Percentiles rank a stretch among this genome's conserved stretches.
phyloP scores from a whole-genome alignment of 208 protist species.

The Crithidia bombi region DNA sequence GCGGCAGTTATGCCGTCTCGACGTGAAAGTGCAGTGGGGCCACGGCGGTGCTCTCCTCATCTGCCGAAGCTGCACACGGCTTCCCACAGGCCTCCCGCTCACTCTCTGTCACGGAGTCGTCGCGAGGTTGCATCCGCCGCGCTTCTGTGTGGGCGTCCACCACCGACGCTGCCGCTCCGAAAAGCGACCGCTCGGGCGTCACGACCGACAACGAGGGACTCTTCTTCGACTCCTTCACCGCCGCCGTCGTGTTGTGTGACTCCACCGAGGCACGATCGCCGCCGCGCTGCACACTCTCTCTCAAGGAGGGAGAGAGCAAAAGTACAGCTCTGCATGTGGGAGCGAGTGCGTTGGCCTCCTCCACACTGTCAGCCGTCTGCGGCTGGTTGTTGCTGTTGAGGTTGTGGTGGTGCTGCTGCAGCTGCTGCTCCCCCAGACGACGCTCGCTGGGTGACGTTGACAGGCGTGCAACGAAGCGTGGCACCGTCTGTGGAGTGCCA shows the following conservation, averaged over 20 bases:
- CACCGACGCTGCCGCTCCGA: not conserved
- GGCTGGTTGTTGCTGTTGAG: not conserved
- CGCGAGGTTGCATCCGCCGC: conserved; percentile 5
- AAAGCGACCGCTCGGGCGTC: conserved; percentile 21
- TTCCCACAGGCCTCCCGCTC: not conserved
- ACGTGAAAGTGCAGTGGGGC: conserved; percentile 6
- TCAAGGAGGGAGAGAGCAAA: not conserved
- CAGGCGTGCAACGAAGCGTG: conserved; percentile 40
- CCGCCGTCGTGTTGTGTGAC: not conserved
- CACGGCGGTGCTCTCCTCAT: not conserved
- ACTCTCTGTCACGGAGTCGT: not conserved
- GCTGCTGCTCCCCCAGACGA: conserved; percentile 17
- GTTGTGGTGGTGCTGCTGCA: not conserved
- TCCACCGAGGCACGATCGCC: not conserved
- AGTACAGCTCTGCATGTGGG: not conserved
- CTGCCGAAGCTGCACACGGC: not conserved
- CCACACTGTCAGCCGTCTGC: not conserved
- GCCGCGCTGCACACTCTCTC: not conserved
- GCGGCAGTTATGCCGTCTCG: not conserved
- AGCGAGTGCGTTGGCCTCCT: not conserved
- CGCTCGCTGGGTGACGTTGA: conserved; percentile 27
- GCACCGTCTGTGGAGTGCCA: conserved; percentile 28
- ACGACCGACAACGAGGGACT: conserved; percentile 2
- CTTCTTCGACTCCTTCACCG: not conserved
- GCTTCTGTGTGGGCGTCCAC: conserved; percentile 15